Conservation (phyloP, 2,329 filamentous ascomycete genomes). For the Alternaria brassicae region DNA sequence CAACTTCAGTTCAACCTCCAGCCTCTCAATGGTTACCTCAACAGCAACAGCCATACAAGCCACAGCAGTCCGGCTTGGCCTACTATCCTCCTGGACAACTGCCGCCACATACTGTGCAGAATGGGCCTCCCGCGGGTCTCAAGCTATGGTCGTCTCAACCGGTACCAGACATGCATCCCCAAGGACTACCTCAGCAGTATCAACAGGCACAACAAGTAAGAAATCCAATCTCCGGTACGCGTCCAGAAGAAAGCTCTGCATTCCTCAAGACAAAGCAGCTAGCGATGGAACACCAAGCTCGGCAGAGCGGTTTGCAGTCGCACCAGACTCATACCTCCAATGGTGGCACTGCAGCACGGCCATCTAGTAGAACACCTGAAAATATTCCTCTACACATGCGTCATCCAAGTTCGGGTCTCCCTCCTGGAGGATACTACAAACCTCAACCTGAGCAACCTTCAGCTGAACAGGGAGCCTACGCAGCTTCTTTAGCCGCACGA, state of each 20-base stretch:
- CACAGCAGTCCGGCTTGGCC: slow-evolving; percentile 27
- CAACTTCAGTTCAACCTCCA: slow-evolving; percentile 20
- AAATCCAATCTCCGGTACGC: slow-evolving; percentile 9
- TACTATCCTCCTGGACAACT: slow-evolving; percentile 25
- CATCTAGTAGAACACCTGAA: slow-evolving; percentile 7
- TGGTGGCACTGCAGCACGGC: slow-evolving; percentile 6
- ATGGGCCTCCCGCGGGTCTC: slow-evolving; percentile 25
- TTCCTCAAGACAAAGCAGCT: slow-evolving; percentile 33
- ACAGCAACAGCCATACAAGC: slow-evolving; percentile 23
- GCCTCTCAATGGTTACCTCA: slow-evolving; percentile 26
- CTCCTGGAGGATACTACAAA: slow-evolving; percentile 36
- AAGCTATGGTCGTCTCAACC: slow-evolving; percentile 20
- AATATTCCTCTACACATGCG: slow-evolving; percentile 11
- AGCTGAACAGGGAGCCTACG: slow-evolving; percentile 25
- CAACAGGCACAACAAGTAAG: slow-evolving; percentile 18
- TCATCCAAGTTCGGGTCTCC: slow-evolving; percentile 19
- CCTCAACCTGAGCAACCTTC: slow-evolving; percentile 21
- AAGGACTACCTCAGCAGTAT: slow-evolving; percentile 19
- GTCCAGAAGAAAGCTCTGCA: slow-evolving; percentile 28
- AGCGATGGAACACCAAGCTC: slow-evolving; percentile 30
- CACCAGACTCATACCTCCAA: slow-evolving; percentile 14
- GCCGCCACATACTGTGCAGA: slow-evolving; percentile 23
- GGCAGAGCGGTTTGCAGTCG: slow-evolving; percentile 9
- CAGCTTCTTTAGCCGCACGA: slow-evolving; percentile 21
- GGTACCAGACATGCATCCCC: slow-evolving; percentile 21